Conservation (phyloP, 1,284 basidiomycete species). For the Clitocybe nebularis region DNA sequence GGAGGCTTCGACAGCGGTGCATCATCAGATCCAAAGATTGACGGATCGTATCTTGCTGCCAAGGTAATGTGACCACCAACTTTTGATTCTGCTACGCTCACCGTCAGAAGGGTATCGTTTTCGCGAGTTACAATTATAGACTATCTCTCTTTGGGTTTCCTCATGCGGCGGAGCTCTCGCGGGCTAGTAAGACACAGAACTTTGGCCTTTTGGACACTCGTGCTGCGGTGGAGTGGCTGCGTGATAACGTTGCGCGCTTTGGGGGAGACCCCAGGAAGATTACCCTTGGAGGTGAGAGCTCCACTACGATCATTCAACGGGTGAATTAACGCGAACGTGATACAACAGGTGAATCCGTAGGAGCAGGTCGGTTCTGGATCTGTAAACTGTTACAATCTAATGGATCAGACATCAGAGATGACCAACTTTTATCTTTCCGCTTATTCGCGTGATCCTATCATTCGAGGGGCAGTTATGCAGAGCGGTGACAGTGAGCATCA, state of each 20-base stretch:
- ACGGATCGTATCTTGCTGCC: conserved; percentile 36
- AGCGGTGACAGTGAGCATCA: conserved; percentile 35
- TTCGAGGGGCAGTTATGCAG: conserved; percentile 37
- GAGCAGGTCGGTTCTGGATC: conserved; percentile 8
- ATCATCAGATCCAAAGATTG: conserved; percentile 42
- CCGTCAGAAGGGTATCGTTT: conserved; percentile 31
- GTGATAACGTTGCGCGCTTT: conserved; percentile 34
- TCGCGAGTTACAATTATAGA: conserved; percentile 41
- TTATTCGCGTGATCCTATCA: conserved; percentile 31
- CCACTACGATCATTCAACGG: not conserved
- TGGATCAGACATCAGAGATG: conserved; percentile 27
- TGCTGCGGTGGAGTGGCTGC: conserved; percentile 40
- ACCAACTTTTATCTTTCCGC: conserved; percentile 41
- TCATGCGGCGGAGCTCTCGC: conserved; percentile 35
- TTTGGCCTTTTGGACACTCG: conserved; percentile 39
- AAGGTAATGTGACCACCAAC: conserved; percentile 15
- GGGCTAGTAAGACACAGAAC: conserved; percentile 36
- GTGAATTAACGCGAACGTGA: not conserved
- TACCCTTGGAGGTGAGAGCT: conserved; percentile 29
- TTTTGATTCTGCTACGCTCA: not conserved
- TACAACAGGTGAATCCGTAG: conserved; percentile 8
- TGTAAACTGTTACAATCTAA: not conserved
- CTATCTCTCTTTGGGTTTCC: conserved; percentile 39
- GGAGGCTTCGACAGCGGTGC: conserved; percentile 36
- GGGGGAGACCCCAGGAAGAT: conserved; percentile 42